These are phyloP conservation scores for Leccinum variicolor DNA, from an alignment of 768 basidiomycete genomes.

Conservation along the genomic window DNA sequence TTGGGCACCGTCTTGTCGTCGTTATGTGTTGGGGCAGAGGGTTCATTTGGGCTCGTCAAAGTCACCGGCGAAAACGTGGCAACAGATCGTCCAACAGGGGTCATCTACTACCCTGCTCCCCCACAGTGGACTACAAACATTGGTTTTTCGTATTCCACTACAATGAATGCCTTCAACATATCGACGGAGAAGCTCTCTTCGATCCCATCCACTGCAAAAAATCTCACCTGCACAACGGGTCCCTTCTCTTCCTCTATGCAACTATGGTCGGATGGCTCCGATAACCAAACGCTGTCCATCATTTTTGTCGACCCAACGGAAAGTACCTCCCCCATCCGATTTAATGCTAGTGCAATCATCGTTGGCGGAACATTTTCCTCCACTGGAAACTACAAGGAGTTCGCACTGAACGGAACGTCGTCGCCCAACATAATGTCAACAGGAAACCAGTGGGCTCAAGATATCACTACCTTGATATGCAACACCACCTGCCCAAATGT, in stretches of 20 bases:
- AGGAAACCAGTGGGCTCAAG: slow-evolving; percentile 13
- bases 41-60: slow-evolving; percentile 9
- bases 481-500: neutral
- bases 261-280: slow-evolving; percentile 5
- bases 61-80: neutral
- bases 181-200: slow-evolving; percentile 12
- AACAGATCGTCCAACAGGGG: neutral
- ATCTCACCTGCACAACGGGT: neutral
- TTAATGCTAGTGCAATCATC: slow-evolving; percentile 10
- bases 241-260: fast-evolving
- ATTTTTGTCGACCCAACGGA: neutral
- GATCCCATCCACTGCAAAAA: slow-evolving; percentile 8
- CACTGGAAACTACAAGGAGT: slow-evolving; percentile 6
- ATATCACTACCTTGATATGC: slow-evolving; percentile 15
- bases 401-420: slow-evolving; percentile 14
- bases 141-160: neutral
- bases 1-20: slow-evolving; percentile 2
- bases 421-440: slow-evolving; percentile 8
- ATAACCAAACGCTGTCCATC: slow-evolving; percentile 12
- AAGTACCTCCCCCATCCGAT: neutral
- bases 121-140: neutral
- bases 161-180: slow-evolving; percentile 16
- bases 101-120: slow-evolving; percentile 14
- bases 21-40: neutral
- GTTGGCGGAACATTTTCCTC: slow-evolving; percentile 8